A percentile compares a stretch with the other conserved stretches of the same genome.
phyloP scores from a whole-genome alignment of 1,284 basidiomycete genomes.

The Leccinum variabile region DNA sequence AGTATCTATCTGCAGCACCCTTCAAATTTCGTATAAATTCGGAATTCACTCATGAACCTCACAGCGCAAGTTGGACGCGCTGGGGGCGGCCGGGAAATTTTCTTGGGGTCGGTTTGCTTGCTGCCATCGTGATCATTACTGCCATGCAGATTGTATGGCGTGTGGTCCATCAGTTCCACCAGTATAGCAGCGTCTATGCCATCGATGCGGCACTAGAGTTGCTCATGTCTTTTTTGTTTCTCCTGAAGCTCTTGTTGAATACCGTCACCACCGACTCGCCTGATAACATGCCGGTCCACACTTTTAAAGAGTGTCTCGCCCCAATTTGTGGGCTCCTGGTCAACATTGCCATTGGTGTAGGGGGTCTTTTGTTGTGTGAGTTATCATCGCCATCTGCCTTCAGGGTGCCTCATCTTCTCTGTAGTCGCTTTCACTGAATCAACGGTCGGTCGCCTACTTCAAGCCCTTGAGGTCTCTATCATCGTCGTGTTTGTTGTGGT shows the following conservation, averaged over 20 bases:
- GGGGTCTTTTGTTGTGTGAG: constrained; percentile 61
- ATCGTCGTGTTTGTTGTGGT: constrained; percentile 59
- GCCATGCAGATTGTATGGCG: constrained; percentile 68
- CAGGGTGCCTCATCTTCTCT: constrained; percentile 15
- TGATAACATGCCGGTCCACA: constrained; percentile 24
- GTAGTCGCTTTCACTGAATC: constrained; percentile 70
- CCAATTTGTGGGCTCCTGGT: constrained; percentile 54
- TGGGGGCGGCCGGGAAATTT: constrained; percentile 58
- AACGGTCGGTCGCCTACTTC: constrained; percentile 66
- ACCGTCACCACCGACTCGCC: constrained; percentile 44
- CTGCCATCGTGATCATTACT: constrained; percentile 45
- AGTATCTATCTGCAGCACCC: constrained; percentile 35
- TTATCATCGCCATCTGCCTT: constrained; percentile 14
- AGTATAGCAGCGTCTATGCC: constrained; percentile 54
- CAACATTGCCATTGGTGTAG: constrained; percentile 53
- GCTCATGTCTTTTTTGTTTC: constrained; percentile 54
- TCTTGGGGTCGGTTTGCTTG: constrained; percentile 52
- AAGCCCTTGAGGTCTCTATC: constrained; percentile 65
- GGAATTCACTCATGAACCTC: constrained; percentile 30
- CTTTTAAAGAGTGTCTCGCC: constrained; percentile 50
- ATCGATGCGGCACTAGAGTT: constrained; percentile 59
- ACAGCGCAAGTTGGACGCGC: constrained; percentile 62
- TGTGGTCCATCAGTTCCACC: constrained; percentile 41
- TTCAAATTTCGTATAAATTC: constrained; percentile 23
- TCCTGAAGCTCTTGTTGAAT: constrained; percentile 64